Evolutionary conservation across 1,284 basidiomycete genomes (phyloP), one percentile per base, ranked within the genome.

Genomic region (Puccinia polysora): DNA sequence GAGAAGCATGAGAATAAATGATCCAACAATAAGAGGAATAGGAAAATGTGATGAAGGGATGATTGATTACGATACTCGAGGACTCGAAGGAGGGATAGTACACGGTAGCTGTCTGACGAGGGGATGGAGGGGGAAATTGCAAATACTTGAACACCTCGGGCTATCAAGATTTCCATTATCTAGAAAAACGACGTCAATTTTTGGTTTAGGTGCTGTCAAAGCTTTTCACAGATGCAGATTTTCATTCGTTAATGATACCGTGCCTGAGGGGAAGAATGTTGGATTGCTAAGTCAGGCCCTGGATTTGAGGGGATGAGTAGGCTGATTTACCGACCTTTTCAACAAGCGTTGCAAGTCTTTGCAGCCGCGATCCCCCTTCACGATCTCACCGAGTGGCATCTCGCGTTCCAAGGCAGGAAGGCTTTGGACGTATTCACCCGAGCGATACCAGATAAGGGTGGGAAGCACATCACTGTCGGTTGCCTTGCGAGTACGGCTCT

Each of bases 391-490:
- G 36, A 81, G 77, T 6, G 85, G 86, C 0, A 88, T 88, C 78
- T 90, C 89, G 87, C 88, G 89, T 78, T 91, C 89, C 2, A 91
- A 88, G 23, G 90, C 83, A 2, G 91, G 87, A 87, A 89, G 89
- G 62, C 88, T 89, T 75, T 89, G 84, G 25, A 88, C 85, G 15
- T 91, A 84, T 73, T 90, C 86, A n/a, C 90, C 89, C 69, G 84
- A 86, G 14, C 87, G 87, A 77, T 92, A 92, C 4, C 89, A 87
- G 6, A 92, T 82, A 76, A 92, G 80, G 1, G 90, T 92, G 0
- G 90, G 90, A 7, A 92, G 83, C 81, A 91, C 85, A 76, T 91
- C 90, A 1, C 86, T 84, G 76, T 91, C 89, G 23, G 69, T 71
- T 5, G 69, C 56, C 23, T 40, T 62, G 5, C 67, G 32, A 20